A percentile compares a stretch with the other conserved stretches of the same genome.
phyloP scores from a whole-genome alignment of 768 basidiomycete species.

The Agrocybe chaxingu region DNA sequence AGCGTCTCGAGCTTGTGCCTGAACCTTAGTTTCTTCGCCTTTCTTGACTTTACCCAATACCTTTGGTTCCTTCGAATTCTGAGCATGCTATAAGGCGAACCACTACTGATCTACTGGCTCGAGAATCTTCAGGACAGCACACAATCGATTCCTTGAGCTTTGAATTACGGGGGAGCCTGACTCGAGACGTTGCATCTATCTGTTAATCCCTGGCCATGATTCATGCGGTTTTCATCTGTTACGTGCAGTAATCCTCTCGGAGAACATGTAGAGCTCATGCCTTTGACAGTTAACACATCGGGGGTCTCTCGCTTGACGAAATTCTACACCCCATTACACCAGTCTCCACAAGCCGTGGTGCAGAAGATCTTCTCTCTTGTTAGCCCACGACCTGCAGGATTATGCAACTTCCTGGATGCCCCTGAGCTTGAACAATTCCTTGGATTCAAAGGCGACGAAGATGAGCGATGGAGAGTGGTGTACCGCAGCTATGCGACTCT shows the following conservation, averaged over 20 bases:
- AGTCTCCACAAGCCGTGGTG: conserved; percentile 65
- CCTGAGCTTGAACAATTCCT: conserved; percentile 79
- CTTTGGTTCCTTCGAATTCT: no score
- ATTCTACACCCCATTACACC: conserved; percentile 82
- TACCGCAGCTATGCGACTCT: conserved; percentile 96
- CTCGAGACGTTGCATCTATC: not conserved
- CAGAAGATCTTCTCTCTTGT: conserved; percentile 91
- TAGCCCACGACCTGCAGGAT: conserved; percentile 69
- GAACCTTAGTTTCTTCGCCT: no score
- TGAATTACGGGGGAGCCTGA: not conserved
- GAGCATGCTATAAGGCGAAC: no score
- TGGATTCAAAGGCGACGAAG: conserved; percentile 47
- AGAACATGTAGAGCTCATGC: conserved; percentile 1
- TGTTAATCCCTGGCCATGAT: conserved; percentile 48
- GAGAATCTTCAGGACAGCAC: no score
- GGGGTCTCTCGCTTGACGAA: conserved; percentile 83
- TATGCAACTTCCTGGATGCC: conserved; percentile 97
- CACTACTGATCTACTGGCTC: no score
- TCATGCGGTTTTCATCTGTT: conserved; percentile 84
- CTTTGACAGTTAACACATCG: conserved; percentile 79
- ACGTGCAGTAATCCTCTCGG: conserved; percentile 18
- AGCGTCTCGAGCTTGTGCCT: no score
- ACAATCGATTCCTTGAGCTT: no score
- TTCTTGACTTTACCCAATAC: no score
- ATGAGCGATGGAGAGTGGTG: conserved; percentile 79